Base-by-base conservation (phyloP, 345 rosid species). In the Eutrema yunnanense region DNA sequence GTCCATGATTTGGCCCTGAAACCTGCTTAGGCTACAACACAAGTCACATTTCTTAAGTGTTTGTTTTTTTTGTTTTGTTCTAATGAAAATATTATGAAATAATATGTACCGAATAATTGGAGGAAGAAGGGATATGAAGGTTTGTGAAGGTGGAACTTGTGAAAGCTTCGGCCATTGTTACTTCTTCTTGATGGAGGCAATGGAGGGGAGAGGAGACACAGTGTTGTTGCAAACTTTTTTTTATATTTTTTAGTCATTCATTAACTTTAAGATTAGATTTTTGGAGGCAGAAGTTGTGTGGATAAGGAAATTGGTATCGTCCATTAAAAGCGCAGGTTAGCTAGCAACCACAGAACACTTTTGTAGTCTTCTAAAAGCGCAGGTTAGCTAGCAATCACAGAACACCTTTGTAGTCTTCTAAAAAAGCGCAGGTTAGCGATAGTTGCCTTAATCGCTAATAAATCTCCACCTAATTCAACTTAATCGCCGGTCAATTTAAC, bases 111-210 rank as follows among this genome's bases (percentile, higher is more conserved):
- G 69, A 29, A 14, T 44, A 46, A 36, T 32, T 68, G 65, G 56
- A 77, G 63, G 42, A 75, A 47, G 71, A 29, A 71, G 67, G 71
- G 56, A 79, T 34, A 36, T 58, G 73, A 52, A 81, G 80, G 53
- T 78, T 81, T 19, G 78, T 37, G 69, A 85, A 66, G 58, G 84
- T 67, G 76, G 78, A 84, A 73, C 85, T 83, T 74, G 79, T 66
- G 36, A 82, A 65, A 67, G 88, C 84, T 79, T 84, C 78, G 5
- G 86, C 88, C 94, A 85, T 86, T 75, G 44, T 62, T 77, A 71
- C 63, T 58, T 34, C 65, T 69, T 47, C 30, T 43, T 33, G 67
- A 30, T 68, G 33, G 36, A 61, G 27, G 19, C 57, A 43, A 72
- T 33, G 33, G 37, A 3, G 10, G 49, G 58, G 22, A 13, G 47